Evolutionary conservation across 257 asterid genomes (phyloP), one percentile per base, ranked within the genome.

Genomic region (Eustoma russellianum): DNA sequence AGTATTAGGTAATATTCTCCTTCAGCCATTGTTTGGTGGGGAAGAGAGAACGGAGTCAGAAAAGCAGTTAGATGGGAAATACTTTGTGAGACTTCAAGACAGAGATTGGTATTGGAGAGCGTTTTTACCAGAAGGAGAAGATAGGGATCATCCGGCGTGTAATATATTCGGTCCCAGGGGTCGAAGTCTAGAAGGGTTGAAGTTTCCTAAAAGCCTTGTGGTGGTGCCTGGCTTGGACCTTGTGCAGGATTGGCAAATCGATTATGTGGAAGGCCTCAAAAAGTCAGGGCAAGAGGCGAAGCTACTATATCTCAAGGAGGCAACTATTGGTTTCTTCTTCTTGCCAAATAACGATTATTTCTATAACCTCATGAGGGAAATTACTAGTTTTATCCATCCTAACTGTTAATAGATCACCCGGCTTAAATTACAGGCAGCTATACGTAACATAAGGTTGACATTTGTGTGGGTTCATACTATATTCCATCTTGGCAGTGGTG

Each of bases 31-130:
- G 66, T 75, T 75, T 12, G 81, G 81, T 7, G 77, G 81, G 5
- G 52, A 75, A 50, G 48, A 50, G 47, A 64, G 81, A 53, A 67
- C 60, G 10, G 81, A 75, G 8, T 70, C 77, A 0, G 81, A 75
- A 53, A 64, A 46, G 48, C 56, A 38, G 57, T 55, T 75, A 38
- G 77, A 75, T 19, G 72, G 77, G 48, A 75, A 64, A 47, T 75
- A 70, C 62, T 75, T 75, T 30, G 81, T 70, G 11, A 71, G 57
- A 24, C 12, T 76, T 33, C 78, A 72, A 57, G 82, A 76, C 33
- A 59, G 82, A 61, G 82, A 76, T 52, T 76, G 82, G 78, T 70
- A 75, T 16, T 75, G 81, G 81, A 61, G 77, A 38, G 81, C 81
- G 0, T 75, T 64, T 53, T 41, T 71, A 16, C 82, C 76, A 0